Evolutionary conservation across 768 basidiomycete species (phyloP).

Genomic region (Cyclocybe cylindracea): DNA sequence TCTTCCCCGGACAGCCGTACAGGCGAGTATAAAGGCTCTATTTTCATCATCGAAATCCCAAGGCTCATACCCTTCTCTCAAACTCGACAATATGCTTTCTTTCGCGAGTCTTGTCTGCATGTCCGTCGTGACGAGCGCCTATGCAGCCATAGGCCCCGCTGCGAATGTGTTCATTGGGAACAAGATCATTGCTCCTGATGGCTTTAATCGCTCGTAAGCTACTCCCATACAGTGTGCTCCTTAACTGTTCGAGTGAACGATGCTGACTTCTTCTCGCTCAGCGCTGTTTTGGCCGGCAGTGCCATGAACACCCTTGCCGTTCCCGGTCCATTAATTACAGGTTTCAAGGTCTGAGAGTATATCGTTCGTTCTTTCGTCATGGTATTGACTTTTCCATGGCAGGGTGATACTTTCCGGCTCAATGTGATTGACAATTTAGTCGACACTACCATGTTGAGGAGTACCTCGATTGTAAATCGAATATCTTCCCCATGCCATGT

Average conservation of each 20-base stretch:
- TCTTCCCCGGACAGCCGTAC: too few relatives aligned
- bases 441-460: slow-evolving; percentile 33
- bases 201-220: slow-evolving; percentile 43
- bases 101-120: too few relatives aligned
- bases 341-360: not conserved
- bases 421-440: slow-evolving; percentile 38
- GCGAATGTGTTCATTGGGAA: slow-evolving; percentile 41
- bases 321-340: slow-evolving; percentile 5
- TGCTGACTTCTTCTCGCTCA: not conserved
- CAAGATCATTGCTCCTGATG: slow-evolving; percentile 47
- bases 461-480: slow-evolving; percentile 17
- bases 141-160: slow-evolving; percentile 26
- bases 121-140: not conserved
- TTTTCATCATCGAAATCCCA: too few relatives aligned
- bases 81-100: too few relatives aligned
- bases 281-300: too few relatives aligned
- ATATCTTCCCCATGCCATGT: not conserved
- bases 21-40: too few relatives aligned
- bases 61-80: too few relatives aligned
- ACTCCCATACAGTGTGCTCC: not conserved
- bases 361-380: not conserved
- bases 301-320: not conserved
- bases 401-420: slow-evolving; percentile 41
- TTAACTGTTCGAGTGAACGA: not conserved
- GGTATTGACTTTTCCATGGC: not conserved